Base-by-base conservation (phyloP, 2,329 filamentous ascomycete genomes). In the Diplodia sapinea region DNA sequence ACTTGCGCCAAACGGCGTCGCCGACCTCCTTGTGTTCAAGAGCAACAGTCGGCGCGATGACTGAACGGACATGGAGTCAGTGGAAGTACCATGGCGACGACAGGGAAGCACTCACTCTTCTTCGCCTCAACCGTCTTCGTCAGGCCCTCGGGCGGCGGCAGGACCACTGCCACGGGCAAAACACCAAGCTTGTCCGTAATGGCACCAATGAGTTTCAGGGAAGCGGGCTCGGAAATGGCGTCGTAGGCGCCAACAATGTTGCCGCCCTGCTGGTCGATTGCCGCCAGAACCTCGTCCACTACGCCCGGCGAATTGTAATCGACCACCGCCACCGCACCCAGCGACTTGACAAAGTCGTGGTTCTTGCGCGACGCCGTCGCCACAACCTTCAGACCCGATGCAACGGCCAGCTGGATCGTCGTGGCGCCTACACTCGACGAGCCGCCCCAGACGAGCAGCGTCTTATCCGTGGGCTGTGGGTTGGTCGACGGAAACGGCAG, bases 231-330 rank as follows among this genome's bases (percentile, higher is more conserved):
- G 3, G 59, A 65, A 23, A 78, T 76, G 23, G 74, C 72, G 67
- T 82, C 80, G 69, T 80, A 79, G 43, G 79, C 72, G n/a, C 80
- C 81, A 1, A 74, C 72, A 66, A 81, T 81, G 12, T 77, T 73
- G 20, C 74, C 72, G 9, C 74, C 77, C n/a, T 56, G 67, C 11
- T 67, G 36, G 50, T 75, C 72, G 59, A 81, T 72, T 2, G 78
- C 78, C 17, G 73, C 71, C 15, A 81, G 72, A 31, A 80, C 73
- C 40, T 79, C 76, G 1, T 79, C 73, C 12, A 79, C 75, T 1
- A 80, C 69, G 9, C 68, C 71, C 3, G 70, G 36, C 54, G 69
- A 69, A 15, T 75, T 76, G 71, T 82, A 77, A 68, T 79, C 77
- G 29, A 78, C 65, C 11, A 73, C 75, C 20, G 71, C 70, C 31